Percentiles rank a stretch among this genome's conserved stretches.
Conservation (phyloP, 257 asterid genomes). For the Salvia miltiorrhiza region DNA sequence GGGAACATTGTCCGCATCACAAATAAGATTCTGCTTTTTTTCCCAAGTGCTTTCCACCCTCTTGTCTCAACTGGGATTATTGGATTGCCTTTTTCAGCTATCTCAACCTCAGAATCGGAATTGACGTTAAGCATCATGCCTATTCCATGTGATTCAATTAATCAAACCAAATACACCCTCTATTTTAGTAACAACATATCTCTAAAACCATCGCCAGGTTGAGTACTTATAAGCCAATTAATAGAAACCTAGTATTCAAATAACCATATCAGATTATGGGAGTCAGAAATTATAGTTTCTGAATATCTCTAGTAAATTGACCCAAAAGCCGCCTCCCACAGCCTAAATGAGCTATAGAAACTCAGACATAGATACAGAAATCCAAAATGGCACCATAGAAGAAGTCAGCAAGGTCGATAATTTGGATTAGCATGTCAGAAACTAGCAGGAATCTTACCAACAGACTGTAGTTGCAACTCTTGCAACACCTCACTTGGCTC, state of each 20-base stretch:
- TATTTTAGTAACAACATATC: neutral
- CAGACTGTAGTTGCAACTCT: conserved; percentile 52
- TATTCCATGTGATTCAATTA: no score
- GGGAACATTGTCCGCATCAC: no score
- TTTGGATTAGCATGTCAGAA: neutral
- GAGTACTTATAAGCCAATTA: neutral
- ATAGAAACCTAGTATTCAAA: neutral
- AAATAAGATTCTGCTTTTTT: no score
- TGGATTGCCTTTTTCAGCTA: no score
- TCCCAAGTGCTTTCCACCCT: no score
- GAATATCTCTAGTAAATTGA: neutral
- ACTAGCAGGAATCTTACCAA: conserved; percentile 44
- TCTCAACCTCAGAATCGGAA: no score
- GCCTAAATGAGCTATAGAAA: neutral
- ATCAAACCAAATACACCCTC: no score
- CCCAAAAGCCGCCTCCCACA: neutral
- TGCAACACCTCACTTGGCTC: conserved; percentile 57
- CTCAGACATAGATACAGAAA: neutral
- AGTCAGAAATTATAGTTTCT: neutral
- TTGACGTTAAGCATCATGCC: no score
- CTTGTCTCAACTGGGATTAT: no score
- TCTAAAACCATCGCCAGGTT: neutral
- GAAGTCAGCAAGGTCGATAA: neutral
- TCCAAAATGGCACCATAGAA: neutral
- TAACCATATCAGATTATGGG: neutral